Base-by-base conservation (phyloP, 306 rosid species). In the Casuarina equisetifolia region DNA sequence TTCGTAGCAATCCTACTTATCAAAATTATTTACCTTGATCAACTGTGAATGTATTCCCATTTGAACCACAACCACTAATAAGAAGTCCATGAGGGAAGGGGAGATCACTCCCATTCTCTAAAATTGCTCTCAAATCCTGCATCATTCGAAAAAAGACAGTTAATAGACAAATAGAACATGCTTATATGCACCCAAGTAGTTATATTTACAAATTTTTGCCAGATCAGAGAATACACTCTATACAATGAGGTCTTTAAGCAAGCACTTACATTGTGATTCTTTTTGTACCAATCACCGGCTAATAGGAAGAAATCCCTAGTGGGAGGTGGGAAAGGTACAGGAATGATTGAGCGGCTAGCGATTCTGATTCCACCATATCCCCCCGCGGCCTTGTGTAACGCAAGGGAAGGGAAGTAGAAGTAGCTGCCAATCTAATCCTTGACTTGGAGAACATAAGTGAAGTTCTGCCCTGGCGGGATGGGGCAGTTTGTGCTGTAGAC, bases 321-420 rank as follows among this genome's bases (percentile, higher is more conserved):
- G 2, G 98, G 98, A 73, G 96, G 80, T 81, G 88, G 79, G 74
- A 93, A 93, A 67, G 98, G 98, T 0, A 93, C 91, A 0, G 97
- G 97, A 73, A 93, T 91, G 2, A 81, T 61, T 0, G 98, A 78
- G 68, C 98, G 98, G 79, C 97, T 91, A 0, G 74, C 83, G 3
- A 93, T 90, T 81, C 74, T 82, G 81, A 93, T 73, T 62, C 89
- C 91, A 9, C 98, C 98, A 13, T 75, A 93, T 40, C 91, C 98
- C 35, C 97, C 98, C 0, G 97, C 98, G 43, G 97, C 97, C 78
- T 91, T 93, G 90, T 93, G 98, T 61, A 93, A 78, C 49, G 86
- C 88, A 79, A 90, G 89, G 74, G 98, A 90, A 72, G 98, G 97
- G 75, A 85, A 93, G 85, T 93, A 93, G 79, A 85, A 93, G 87